Percentiles rank a stretch among this genome's conserved stretches.
phyloP scores from a whole-genome alignment of 1,284 basidiomycete species.

The Apiotrichum brassicae region DNA sequence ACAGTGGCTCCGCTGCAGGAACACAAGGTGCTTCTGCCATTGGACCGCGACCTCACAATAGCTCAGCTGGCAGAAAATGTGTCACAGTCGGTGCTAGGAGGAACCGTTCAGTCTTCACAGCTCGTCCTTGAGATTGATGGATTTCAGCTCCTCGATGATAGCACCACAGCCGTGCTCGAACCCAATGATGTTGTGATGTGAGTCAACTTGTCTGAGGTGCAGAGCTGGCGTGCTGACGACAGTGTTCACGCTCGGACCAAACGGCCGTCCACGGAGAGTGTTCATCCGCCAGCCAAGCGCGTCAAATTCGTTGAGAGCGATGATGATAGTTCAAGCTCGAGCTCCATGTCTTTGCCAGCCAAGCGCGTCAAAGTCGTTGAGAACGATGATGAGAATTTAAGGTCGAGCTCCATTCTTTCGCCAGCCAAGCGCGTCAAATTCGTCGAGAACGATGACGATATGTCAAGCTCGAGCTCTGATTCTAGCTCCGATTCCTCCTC shows the following conservation, averaged over 20 bases:
- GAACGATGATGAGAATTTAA: too few species aligned
- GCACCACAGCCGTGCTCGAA: slow-evolving; percentile 29
- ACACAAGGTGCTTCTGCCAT: slow-evolving; percentile 25
- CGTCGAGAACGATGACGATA: too few species aligned
- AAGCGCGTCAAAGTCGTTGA: too few species aligned
- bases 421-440: too few species aligned
- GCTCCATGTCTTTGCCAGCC: too few species aligned
- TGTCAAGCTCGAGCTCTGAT: neutral
- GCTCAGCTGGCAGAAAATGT: slow-evolving; percentile 4
- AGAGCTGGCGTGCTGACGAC: too few species aligned
- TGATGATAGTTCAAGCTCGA: too few species aligned
- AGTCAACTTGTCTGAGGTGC: slow-evolving; percentile 11
- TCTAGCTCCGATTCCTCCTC: neutral
- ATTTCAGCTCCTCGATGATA: slow-evolving; percentile 42
- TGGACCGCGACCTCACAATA: neutral
- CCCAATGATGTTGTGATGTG: slow-evolving; percentile 39
- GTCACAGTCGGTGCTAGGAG: neutral
- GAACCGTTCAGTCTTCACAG: neutral
- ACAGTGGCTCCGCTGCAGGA: slow-evolving; percentile 29
- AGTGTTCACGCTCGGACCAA: too few species aligned
- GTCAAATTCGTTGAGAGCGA: too few species aligned
- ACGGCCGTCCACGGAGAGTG: too few species aligned
- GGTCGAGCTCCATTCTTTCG: too few species aligned
- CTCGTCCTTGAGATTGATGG: slow-evolving; percentile 44
- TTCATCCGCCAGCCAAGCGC: too few species aligned